These are phyloP conservation scores for Irpex lacteus DNA, from an alignment of 1,284 basidiomycete genomes.

Conservation along the genomic window DNA sequence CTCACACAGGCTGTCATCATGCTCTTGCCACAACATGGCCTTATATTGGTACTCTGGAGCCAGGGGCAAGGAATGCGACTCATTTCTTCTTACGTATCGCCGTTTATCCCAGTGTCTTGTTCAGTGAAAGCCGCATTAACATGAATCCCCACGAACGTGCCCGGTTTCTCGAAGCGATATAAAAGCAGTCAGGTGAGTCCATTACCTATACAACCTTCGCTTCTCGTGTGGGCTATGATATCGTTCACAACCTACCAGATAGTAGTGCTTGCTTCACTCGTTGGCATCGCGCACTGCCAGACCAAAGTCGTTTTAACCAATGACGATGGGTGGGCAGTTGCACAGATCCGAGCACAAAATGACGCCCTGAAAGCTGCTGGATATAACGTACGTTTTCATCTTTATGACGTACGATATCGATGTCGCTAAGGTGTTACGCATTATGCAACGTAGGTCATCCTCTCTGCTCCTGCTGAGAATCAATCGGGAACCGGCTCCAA, in stretches of 20 bases:
- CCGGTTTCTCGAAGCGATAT: neutral
- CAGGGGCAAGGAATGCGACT: too few relatives aligned
- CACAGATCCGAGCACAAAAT: slow-evolving; percentile 39
- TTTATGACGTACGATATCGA: neutral
- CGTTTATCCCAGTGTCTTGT: too few relatives aligned
- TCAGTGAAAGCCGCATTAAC: too few relatives aligned
- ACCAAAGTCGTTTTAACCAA: slow-evolving; percentile 28
- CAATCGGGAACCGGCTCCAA: slow-evolving; percentile 41
- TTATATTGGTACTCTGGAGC: too few relatives aligned
- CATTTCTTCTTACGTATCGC: too few relatives aligned
- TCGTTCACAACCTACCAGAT: neutral
- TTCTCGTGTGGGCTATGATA: neutral
- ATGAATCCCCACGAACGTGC: neutral
- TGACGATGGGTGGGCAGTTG: slow-evolving; percentile 42
- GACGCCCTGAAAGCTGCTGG: slow-evolving; percentile 32
- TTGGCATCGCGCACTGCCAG: neutral
- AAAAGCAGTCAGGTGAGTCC: neutral
- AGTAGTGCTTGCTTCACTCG: neutral
- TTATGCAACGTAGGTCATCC: slow-evolving; percentile 30
- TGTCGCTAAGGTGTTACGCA: neutral
- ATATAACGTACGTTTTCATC: slow-evolving; percentile 27
- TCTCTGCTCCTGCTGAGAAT: slow-evolving; percentile 40
- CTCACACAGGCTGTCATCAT: neutral
- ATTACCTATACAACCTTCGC: neutral
- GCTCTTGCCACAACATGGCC: neutral